A percentile compares a stretch with the other conserved stretches of the same genome.
These are phyloP conservation scores for Przewalskia tangutica DNA, from an alignment of 257 asterid genomes.

Conservation along the genomic window DNA sequence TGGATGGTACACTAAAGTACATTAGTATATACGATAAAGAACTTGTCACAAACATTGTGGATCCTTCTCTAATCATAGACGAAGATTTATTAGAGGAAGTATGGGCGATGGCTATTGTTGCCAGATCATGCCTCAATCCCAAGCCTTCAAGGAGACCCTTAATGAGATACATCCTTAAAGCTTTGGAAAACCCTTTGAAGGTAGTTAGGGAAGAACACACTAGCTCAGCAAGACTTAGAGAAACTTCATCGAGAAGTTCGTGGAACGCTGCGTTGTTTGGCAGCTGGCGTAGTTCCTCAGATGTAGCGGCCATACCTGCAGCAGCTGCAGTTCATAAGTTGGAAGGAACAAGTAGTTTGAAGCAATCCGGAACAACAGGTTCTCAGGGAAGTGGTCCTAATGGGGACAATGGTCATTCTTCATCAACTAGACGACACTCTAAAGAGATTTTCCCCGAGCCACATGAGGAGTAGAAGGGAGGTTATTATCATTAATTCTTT, in stretches of 20 bases:
- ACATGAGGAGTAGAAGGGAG: slow-evolving; percentile 21
- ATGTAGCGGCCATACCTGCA: slow-evolving; percentile 33
- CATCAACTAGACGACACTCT: slow-evolving; percentile 54
- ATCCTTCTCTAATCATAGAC: slow-evolving; percentile 69
- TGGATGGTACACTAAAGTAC: slow-evolving; percentile 57
- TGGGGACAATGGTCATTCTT: slow-evolving; percentile 43
- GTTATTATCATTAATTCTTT: slow-evolving; percentile 37
- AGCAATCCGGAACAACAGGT: slow-evolving; percentile 51
- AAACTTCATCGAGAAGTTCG: slow-evolving; percentile 80
- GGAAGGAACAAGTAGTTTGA: slow-evolving; percentile 54
- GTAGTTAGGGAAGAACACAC: slow-evolving; percentile 79
- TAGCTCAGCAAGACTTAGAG: slow-evolving; percentile 70
- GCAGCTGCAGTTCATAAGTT: slow-evolving; percentile 23
- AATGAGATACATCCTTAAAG: slow-evolving; percentile 84
- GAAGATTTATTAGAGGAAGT: slow-evolving; percentile 95
- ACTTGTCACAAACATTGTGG: slow-evolving; percentile 73
- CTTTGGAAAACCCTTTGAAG: slow-evolving; percentile 80
- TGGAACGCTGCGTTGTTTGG: slow-evolving; percentile 84
- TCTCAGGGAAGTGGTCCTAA: slow-evolving; percentile 59
- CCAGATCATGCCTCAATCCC: slow-evolving; percentile 89
- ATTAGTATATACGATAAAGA: slow-evolving; percentile 84
- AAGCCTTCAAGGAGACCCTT: slow-evolving; percentile 81
- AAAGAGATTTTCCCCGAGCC: slow-evolving; percentile 85
- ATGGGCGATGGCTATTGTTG: slow-evolving; percentile 97
- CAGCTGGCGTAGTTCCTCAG: slow-evolving; percentile 86